Evolutionary conservation across 2,329 filamentous ascomycete species (phyloP), one percentile per base, ranked within the genome.

Genomic region (Phaeophleospora eucalypticola): DNA sequence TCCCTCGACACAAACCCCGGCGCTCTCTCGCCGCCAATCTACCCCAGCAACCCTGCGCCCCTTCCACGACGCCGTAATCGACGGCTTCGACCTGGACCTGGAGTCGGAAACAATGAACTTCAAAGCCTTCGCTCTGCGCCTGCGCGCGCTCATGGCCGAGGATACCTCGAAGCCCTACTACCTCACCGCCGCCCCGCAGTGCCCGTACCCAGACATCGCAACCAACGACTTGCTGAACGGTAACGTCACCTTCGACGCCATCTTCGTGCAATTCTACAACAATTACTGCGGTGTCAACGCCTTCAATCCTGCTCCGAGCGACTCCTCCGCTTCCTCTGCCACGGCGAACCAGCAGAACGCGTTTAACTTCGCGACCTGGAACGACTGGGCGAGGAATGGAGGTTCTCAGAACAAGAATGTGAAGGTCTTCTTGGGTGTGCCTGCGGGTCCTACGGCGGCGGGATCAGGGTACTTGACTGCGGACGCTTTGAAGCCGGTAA

Each of bases 81-180:
- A 89, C 63, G 86, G 86, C 3, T 88, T 89, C 64, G 86, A 89
- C 66, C 81, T 89, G 53, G 86, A 89, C 64, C 82, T 89, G 52
- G 85, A 89, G 68, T 72, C 78, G 3, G 65, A 67, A 2, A 76
- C 78, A 12, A 65, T 66, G 39, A 82, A 86, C 67, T 80, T 84
- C 68, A 77, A 65, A 68, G 88, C 56, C 35, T 64, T 71, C 32
- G 66, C 61, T 14, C 45, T 45, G n/a, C 58, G 59, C 4, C 57
- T 72, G 2, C 63, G 67, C 20, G 43, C 49, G 4, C 24, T 56
- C 1, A 64, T 66, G 56, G 57, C 57, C 38, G 45, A 54, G n/a
- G 56, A 61, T 36, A 47, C 48, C 2, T 48, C 52, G 0, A 65
- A 65, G 45, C 33, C 80, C 78, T 70, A 65, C 56, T 71, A 65